Percentiles rank a stretch among this genome's conserved stretches.
These are phyloP conservation scores for Cytidiella melzeri DNA, from an alignment of 768 basidiomycete genomes.

Conservation along the genomic window DNA sequence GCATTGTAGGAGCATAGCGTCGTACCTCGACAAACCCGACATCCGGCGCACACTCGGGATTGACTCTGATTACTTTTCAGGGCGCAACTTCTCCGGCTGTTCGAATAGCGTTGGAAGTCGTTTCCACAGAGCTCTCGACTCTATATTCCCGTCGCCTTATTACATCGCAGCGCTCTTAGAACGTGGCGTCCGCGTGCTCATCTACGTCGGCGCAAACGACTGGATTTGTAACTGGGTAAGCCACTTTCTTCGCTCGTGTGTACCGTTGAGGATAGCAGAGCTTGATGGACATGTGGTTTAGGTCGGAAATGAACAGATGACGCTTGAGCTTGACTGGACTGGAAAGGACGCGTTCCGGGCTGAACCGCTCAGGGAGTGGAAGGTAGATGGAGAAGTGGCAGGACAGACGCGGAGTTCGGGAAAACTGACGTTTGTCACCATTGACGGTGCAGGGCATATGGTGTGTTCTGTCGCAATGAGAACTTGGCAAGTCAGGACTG, in stretches of 20 bases:
- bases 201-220: constrained; percentile 52
- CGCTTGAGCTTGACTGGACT: constrained; percentile 53
- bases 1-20: constrained; percentile 40
- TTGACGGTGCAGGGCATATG: constrained; percentile 73
- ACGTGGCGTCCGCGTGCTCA: constrained; percentile 44
- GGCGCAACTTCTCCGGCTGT: constrained; percentile 36
- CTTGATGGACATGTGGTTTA: neutral
- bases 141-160: constrained; percentile 23
- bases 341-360: constrained; percentile 41
- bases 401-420: constrained; percentile 48
- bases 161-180: constrained; percentile 53
- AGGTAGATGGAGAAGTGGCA: constrained; percentile 43
- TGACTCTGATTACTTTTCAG: constrained; percentile 33
- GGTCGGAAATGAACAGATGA: constrained; percentile 60
- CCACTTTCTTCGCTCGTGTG: neutral
- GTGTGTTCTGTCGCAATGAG: constrained; percentile 27
- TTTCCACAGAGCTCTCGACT: constrained; percentile 44
- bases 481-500: neutral
- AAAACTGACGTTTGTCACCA: constrained; percentile 56
- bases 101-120: constrained; percentile 37
- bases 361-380: constrained; percentile 46
- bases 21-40: constrained; percentile 56
- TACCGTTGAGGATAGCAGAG: neutral
- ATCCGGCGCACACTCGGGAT: constrained; percentile 59
- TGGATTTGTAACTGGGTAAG: constrained; percentile 51